Evolutionary conservation across 768 basidiomycete genomes (phyloP), one percentile per base, ranked within the genome.

Genomic region (Lactarius hatsudake): DNA sequence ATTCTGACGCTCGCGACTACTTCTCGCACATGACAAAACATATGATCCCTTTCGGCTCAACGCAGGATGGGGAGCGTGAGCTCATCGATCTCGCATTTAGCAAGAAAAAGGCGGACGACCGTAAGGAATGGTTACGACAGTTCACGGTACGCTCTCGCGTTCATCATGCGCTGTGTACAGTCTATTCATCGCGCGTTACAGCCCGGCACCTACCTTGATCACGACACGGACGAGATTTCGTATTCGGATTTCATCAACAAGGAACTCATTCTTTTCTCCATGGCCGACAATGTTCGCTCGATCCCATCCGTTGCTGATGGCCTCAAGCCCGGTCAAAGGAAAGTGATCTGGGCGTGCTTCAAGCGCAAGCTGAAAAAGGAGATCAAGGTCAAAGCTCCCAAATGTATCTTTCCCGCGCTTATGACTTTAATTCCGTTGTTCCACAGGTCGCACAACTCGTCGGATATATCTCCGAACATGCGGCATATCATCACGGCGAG

Each of bases 241-340:
- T 92, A 88, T 75, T 85, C 90, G 1, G 96, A 99, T 73, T 99
- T 99, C 76, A 96, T 99, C 80, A 98, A 99, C 82, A 93, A 88
- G 78, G 97, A 99, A 75, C 79, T 99, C 56, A 98, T 99, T 67
- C 83, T 98, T 32, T 99, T 98, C 84, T 99, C 97, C 1, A 98
- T 98, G 94, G 97, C 97, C 5, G 97, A 99, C 75, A 98, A 98
- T 73, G 86, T 97, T 70, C 95, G 97, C 64, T 99, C 97, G 5
- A 98, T 99, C 71, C 97, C 97, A 2, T 97, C 91, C 0, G 84
- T 93, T 18, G 87, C 88, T 15, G 97, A 98, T 75, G 97, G 97
- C 55, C 81, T 99, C 65, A 99, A 99, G 78, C 96, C 97, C 48
- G 96, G 95, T 76, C 97, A 99, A 74, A 83, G 97, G 45, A 99